Conservation (phyloP, 345 rosid genomes). For the Tarenaya hassleriana region DNA sequence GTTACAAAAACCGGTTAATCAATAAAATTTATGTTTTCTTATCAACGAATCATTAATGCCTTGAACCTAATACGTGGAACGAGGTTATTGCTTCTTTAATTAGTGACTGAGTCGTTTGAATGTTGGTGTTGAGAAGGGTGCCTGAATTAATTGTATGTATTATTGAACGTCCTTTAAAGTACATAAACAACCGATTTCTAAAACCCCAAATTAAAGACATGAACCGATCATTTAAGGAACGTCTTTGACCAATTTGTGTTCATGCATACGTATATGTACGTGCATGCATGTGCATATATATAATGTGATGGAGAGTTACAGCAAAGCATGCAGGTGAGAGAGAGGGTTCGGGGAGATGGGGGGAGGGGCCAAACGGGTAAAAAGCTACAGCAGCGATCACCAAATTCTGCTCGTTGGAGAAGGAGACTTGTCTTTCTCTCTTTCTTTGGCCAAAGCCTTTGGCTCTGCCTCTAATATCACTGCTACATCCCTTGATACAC, state of each 20-base stretch:
- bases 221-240: too few species aligned
- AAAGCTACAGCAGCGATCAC: conserved; percentile 29
- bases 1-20: not conserved
- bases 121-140: too few species aligned
- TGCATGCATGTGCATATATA: not conserved
- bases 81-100: too few species aligned
- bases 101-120: not conserved
- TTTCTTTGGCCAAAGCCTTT: conserved; percentile 39
- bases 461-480: conserved; percentile 38
- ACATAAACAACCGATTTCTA: too few species aligned
- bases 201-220: too few species aligned
- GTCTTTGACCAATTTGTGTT: not conserved
- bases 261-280: conserved; percentile 2
- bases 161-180: too few species aligned
- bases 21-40: not conserved
- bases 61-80: too few species aligned
- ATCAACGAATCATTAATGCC: not conserved
- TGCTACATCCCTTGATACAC: conserved; percentile 42
- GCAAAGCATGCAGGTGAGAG: not conserved
- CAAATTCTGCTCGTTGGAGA: conserved; percentile 40
- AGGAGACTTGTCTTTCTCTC: conserved; percentile 46
- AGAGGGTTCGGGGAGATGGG: conserved; percentile 30
- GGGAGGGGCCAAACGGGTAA: conserved; percentile 27
- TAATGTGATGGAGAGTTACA: not conserved
- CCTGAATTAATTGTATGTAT: too few species aligned